Evolutionary conservation across 2,329 filamentous ascomycete genomes (phyloP).

Genomic region (Myriosclerotinia curreyana): DNA sequence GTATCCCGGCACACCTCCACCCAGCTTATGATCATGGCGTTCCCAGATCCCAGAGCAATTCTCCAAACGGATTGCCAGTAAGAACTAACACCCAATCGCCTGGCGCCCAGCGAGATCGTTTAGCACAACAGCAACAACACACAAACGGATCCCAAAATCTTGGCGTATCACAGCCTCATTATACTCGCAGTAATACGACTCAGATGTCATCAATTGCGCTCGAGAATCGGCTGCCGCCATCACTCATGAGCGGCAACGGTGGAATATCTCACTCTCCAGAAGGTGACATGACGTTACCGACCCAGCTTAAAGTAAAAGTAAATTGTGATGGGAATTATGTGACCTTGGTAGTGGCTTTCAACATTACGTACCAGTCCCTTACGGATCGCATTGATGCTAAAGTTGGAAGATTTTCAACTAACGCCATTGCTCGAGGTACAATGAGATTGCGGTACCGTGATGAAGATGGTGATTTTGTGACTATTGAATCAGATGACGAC

Average conservation of each 20-base stretch:
- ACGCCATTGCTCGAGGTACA: conserved; percentile 76
- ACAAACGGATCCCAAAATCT: conserved; percentile 22
- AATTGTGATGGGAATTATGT: conserved; percentile 90
- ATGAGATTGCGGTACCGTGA: conserved; percentile 89
- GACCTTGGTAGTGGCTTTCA: conserved; percentile 92
- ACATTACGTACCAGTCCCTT: conserved; percentile 89
- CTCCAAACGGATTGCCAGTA: conserved; percentile 66
- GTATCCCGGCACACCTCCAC: conserved; percentile 69
- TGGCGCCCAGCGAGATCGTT: conserved; percentile 60
- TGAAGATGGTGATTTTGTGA: conserved; percentile 88
- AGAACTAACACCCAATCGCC: conserved; percentile 70
- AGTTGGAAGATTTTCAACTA: conserved; percentile 78
- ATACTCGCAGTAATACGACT: conserved; percentile 34
- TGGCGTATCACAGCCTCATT: conserved; percentile 37
- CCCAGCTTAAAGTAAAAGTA: conserved; percentile 93
- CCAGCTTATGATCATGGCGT: conserved; percentile 59
- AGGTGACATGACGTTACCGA: conserved; percentile 54
- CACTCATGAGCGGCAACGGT: conserved; percentile 35
- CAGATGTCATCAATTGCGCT: conserved; percentile 37
- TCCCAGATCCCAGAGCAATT: conserved; percentile 77
- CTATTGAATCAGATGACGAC: conserved; percentile 92
- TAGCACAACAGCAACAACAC: conserved; percentile 35
- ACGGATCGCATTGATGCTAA: conserved; percentile 97
- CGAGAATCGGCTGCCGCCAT: conserved; percentile 45
- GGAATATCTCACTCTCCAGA: conserved; percentile 33